Percentiles rank a stretch among this genome's conserved stretches.
Conservation (phyloP, 129 eudicot genomes). For the Solidago caesia region DNA sequence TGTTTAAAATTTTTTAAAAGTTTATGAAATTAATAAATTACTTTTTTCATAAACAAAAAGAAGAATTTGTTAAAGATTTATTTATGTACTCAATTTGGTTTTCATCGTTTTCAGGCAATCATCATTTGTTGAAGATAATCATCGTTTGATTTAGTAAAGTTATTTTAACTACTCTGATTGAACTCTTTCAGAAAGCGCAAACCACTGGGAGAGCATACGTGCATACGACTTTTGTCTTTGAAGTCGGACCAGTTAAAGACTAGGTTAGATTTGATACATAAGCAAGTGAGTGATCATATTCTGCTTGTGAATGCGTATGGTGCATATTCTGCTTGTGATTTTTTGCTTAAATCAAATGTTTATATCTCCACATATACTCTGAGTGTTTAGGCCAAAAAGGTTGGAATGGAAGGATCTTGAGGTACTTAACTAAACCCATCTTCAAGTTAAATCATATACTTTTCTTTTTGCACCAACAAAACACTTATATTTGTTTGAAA, state of each 20-base stretch:
- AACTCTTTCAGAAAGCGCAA: slow-evolving; percentile 34
- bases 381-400: slow-evolving; percentile 90
- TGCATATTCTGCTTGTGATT: slow-evolving; percentile 28
- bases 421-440: slow-evolving; percentile 46
- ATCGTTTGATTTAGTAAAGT: not conserved
- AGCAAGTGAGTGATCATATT: slow-evolving; percentile 65
- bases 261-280: slow-evolving; percentile 60
- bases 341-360: slow-evolving; percentile 8
- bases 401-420: slow-evolving; percentile 68
- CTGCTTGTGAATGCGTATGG: slow-evolving; percentile 71
- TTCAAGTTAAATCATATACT: slow-evolving; percentile 4
- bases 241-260: slow-evolving; percentile 68
- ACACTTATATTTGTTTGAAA: slow-evolving; percentile 17
- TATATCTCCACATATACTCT: slow-evolving; percentile 47
- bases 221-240: slow-evolving; percentile 52
- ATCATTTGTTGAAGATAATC: too few species aligned
- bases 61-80: too few species aligned
- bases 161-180: slow-evolving; percentile 19
- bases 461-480: slow-evolving; percentile 1
- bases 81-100: too few species aligned
- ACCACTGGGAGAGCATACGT: slow-evolving; percentile 63
- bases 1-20: too few species aligned
- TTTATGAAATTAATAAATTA: too few species aligned
- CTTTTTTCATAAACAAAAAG: too few species aligned
- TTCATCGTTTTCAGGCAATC: too few species aligned